Evolutionary conservation across 148 eudicot species (phyloP), one percentile per base, ranked within the genome.

Genomic region (Beta vulgaris): DNA sequence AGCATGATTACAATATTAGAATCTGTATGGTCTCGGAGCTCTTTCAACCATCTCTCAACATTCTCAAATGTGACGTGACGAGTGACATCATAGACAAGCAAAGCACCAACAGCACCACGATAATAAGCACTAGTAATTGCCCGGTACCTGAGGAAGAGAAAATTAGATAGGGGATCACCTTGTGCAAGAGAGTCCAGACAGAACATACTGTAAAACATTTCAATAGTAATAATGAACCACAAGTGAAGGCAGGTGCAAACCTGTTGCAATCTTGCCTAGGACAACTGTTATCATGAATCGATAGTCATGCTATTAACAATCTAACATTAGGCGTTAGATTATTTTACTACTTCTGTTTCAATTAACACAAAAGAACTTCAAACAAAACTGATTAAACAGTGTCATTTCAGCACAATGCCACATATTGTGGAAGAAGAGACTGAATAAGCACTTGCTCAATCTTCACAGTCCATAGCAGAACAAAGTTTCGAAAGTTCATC

Each of bases 41-140:
- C 91, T 84, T 88, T 88, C 59, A 88, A 74, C 91, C 91, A 88
- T 78, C 91, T 84, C 76, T 86, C 88, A 1, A 88, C 89, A 54
- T 88, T 88, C 44, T 88, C 89, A 73, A 88, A 88, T 21, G 91
- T 88, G 42, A 86, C 89, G n/a, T 86, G 83, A 34, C 89, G 85
- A 6, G 91, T 88, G 28, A 74, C 80, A 29, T 88, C 91, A 73
- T 85, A 87, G 10, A 87, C 91, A 32, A 88, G 86, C 73, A 88
- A 75, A 74, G 91, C 91, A 23, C 89, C 89, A 23, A 88, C 88
- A 39, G 91, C 91, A 76, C 91, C 91, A 19, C 91, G 89, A 73
- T 88, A 88, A 64, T 88, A 88, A 21, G 91, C 91, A 75, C 91
- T 88, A 7, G 91, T 88, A 53, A 88, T 88, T 35, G 91, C 91